Conservation (phyloP, 768 basidiomycete genomes). For the Suillus subalutaceus region DNA sequence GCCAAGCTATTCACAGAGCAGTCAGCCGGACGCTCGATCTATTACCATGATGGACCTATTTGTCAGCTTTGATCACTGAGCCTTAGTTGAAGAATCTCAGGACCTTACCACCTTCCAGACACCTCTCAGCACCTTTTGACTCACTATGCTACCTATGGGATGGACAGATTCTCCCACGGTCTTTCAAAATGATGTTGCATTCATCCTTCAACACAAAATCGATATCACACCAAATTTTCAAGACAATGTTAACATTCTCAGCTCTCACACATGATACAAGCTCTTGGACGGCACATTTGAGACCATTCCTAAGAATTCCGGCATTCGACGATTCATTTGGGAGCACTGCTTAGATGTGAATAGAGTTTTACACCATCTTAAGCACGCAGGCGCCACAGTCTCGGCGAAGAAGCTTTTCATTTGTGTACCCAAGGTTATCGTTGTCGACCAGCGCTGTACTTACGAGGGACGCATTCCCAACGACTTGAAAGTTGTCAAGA, state of each 20-base stretch:
- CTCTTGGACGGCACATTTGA: constrained; percentile 19
- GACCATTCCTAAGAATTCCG: constrained; percentile 27
- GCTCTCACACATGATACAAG: constrained; percentile 26
- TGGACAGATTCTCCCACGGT: constrained; percentile 43
- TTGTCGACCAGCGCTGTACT: constrained; percentile 32
- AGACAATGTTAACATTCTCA: constrained; percentile 29
- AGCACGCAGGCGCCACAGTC: constrained; percentile 40
- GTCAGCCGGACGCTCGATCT: too few species aligned
- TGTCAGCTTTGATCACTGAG: too few species aligned
- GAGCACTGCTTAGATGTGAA: constrained; percentile 41
- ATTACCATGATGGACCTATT: too few species aligned
- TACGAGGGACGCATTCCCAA: constrained; percentile 32
- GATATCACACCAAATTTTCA: constrained; percentile 23
- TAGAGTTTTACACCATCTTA: constrained; percentile 36
- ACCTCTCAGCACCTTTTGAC: constrained; percentile 7
- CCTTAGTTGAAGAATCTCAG: too few species aligned
- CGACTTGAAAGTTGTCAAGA: constrained; percentile 9
- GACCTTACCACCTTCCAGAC: constrained; percentile 10
- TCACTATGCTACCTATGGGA: constrained; percentile 43
- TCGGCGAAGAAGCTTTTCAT: constrained; percentile 38
- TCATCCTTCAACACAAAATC: constrained; percentile 6
- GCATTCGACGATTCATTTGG: constrained; percentile 37
- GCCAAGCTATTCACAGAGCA: constrained; percentile 12
- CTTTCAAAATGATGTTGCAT: constrained; percentile 42
- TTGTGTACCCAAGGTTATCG: constrained; percentile 22